Percentiles rank a stretch among this genome's conserved stretches.
Evolutionary conservation across 2,329 filamentous ascomycete species (phyloP).

Genomic region (Myriosclerotinia duriaeana): DNA sequence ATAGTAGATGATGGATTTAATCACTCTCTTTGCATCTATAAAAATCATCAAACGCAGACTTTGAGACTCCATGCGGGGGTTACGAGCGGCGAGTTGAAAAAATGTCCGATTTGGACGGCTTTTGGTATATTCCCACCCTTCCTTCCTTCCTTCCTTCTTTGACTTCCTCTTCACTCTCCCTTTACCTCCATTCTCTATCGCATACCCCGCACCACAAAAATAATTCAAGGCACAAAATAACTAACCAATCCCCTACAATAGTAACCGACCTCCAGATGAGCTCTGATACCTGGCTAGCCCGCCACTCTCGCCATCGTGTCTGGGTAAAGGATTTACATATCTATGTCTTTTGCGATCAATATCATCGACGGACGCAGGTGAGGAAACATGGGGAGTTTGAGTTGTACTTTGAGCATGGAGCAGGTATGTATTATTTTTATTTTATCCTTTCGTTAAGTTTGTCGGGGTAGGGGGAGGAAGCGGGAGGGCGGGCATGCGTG

Average conservation of each 20-base stretch:
- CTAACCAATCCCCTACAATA: conserved; percentile 34
- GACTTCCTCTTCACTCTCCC: too few species aligned
- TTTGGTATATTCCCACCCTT: conserved; percentile 49
- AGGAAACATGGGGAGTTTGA: conserved; percentile 42
- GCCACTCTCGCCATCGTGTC: conserved; percentile 49
- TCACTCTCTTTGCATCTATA: conserved; percentile 55
- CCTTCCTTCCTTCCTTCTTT: conserved; percentile 1
- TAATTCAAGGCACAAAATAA: background rate
- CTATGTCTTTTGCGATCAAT: conserved; percentile 59
- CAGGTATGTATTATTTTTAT: conserved; percentile 30
- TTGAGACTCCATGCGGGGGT: conserved; percentile 57
- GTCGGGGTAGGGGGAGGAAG: background rate
- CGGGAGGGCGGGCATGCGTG: too few species aligned
- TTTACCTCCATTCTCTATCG: background rate
- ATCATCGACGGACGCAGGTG: conserved; percentile 54
- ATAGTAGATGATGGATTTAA: conserved; percentile 56
- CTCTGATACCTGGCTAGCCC: conserved; percentile 53
- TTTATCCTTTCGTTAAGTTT: background rate
- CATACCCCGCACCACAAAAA: too few species aligned
- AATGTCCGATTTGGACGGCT: conserved; percentile 63
- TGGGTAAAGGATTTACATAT: conserved; percentile 55
- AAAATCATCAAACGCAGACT: conserved; percentile 50
- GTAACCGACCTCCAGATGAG: conserved; percentile 52
- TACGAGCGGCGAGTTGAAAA: conserved; percentile 53
- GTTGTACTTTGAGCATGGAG: conserved; percentile 36